A percentile compares a stretch with the other conserved stretches of the same genome.
Conservation (phyloP, 2,329 filamentous ascomycete genomes). For the Pseudocercospora fuligena region DNA sequence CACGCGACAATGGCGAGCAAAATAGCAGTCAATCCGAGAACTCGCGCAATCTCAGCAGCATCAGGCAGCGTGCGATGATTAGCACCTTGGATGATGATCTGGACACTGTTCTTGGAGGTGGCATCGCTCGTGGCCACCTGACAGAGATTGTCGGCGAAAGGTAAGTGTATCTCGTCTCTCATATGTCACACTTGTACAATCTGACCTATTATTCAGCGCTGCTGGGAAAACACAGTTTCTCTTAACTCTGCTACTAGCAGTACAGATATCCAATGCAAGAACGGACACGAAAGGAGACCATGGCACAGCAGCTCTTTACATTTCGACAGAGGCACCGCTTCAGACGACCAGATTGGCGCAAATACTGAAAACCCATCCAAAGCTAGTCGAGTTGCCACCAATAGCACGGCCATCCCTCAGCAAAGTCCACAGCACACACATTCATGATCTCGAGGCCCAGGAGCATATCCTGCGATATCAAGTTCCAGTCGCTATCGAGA, state of each 20-base stretch:
- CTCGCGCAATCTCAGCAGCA: constrained; percentile 31
- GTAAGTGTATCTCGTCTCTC: constrained; percentile 44
- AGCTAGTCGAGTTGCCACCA: constrained; percentile 54
- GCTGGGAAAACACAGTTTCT: constrained; percentile 95
- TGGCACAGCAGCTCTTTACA: constrained; percentile 69
- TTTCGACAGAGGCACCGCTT: constrained; percentile 88
- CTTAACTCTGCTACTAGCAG: constrained; percentile 79
- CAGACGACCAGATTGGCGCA: constrained; percentile 81
- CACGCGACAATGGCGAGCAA: not conserved
- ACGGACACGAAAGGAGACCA: not conserved
- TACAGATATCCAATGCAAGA: constrained; percentile 75
- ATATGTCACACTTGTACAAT: constrained; percentile 10
- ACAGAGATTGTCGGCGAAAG: constrained; percentile 93
- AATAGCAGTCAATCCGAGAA: not conserved
- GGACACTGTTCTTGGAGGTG: constrained; percentile 74
- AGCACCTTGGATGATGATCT: constrained; percentile 79
- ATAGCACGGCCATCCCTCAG: constrained; percentile 68
- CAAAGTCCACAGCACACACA: constrained; percentile 77
- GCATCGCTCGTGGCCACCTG: constrained; percentile 78
- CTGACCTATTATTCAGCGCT: constrained; percentile 58
- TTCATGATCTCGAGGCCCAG: constrained; percentile 89
- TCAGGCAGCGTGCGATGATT: constrained; percentile 62
- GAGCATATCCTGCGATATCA: constrained; percentile 95
- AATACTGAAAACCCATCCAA: constrained; percentile 71
- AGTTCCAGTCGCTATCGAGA: constrained; percentile 79